phyloP scores from a whole-genome alignment of 805 yeast species.

The Saccharomycopsis selenospora region DNA sequence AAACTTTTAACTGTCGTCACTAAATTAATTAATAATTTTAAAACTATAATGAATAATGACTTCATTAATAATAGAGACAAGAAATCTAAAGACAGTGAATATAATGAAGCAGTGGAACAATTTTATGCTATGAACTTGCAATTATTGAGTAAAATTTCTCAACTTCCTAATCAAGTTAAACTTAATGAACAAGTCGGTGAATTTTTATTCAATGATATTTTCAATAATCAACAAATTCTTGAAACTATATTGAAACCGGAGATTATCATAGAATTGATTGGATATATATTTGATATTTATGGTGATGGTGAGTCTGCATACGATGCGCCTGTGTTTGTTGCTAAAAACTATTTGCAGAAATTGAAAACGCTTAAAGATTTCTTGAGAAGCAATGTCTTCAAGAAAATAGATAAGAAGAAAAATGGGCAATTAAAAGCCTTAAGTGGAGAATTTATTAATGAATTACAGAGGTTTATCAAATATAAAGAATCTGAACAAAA shows the following conservation, averaged over 20 bases:
- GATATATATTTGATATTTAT: constrained; percentile 64
- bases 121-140: constrained; percentile 5
- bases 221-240: constrained; percentile 24
- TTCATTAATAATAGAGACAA: neutral
- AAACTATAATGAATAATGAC: neutral
- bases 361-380: constrained; percentile 28
- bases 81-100: neutral
- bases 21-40: neutral
- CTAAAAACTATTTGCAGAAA: constrained; percentile 37
- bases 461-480: constrained; percentile 66
- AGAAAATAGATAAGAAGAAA: constrained; percentile 56
- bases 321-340: constrained; percentile 61
- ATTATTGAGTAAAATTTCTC: constrained; percentile 1
- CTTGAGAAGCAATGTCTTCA: constrained; percentile 15
- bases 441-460: constrained; percentile 60
- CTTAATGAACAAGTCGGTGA: constrained; percentile 40
- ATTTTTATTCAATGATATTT: constrained; percentile 34
- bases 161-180: constrained; percentile 24
- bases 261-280: constrained; percentile 10
- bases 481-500: constrained; percentile 53
- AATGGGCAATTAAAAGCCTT: constrained; percentile 47
- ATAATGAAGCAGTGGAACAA: constrained; percentile 2
- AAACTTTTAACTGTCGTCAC: neutral
- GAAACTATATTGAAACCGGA: constrained; percentile 2
- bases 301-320: constrained; percentile 64